Evolutionary conservation across 257 asterid genomes (phyloP).

Genomic region (Phtheirospermum japonicum): DNA sequence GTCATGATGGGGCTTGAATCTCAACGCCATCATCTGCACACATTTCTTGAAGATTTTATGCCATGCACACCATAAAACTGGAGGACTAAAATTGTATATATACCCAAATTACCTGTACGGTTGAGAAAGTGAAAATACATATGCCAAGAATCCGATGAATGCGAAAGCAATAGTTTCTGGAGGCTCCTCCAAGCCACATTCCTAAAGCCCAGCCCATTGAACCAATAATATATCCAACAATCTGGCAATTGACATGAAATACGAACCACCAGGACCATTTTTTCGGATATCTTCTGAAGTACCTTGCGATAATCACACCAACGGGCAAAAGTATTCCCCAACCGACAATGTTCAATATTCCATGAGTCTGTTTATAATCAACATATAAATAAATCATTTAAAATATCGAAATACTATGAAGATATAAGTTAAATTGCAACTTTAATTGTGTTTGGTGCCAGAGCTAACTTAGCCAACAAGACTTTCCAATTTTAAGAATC

Average conservation of each 20-base stretch:
- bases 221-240: slow-evolving; percentile 46
- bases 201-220: slow-evolving; percentile 48
- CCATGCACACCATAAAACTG: no score
- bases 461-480: no score
- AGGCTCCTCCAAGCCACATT: slow-evolving; percentile 44
- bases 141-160: slow-evolving; percentile 40
- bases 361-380: slow-evolving; percentile 46
- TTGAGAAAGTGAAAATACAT: slow-evolving; percentile 45
- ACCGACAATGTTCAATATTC: slow-evolving; percentile 52
- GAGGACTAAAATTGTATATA: no score
- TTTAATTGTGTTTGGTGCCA: no score
- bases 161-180: slow-evolving; percentile 36
- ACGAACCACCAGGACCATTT: slow-evolving; percentile 17
- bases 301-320: slow-evolving; percentile 57
- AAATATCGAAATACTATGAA: background rate
- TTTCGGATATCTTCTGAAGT: slow-evolving; percentile 32
- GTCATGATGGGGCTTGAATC: slow-evolving; percentile 29
- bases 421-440: no score
- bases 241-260: slow-evolving; percentile 43
- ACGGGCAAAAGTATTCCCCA: slow-evolving; percentile 62
- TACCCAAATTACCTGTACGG: slow-evolving; percentile 53
- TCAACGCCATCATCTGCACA: slow-evolving; percentile 47
- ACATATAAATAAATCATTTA: background rate
- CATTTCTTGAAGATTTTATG: no score
- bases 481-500: no score